Base-by-base conservation (phyloP, 164 flowering plant species). In the Akebia trifoliata region DNA sequence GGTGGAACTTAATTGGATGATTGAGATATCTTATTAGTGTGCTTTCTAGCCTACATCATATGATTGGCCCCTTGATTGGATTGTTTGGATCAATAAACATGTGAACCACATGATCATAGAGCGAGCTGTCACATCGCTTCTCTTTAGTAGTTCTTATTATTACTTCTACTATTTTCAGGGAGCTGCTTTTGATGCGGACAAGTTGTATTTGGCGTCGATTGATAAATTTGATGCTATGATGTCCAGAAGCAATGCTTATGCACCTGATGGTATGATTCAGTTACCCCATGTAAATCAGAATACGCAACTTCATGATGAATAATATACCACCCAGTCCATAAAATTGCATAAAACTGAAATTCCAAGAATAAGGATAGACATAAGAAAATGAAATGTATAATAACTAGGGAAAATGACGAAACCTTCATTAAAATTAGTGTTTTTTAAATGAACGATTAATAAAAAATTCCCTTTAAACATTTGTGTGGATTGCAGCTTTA, bases 171-270 rank as follows among this genome's bases (percentile, higher is more conserved):
- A 48, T 48, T 69, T 74, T 57, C 87, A 92, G 98, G 92, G 76
- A 65, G 91, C 95, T 22, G 88, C 92, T 45, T 63, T 58, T 75
- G 98, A 91, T 61, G 98, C 96, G 61, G 96, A 91, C 81, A 79
- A 81, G 72, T 73, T 91, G 40, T 91, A 81, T 73, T 60, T 88
- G 73, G 96, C 96, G 22, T 93, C 98, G 18, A 92, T 87, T 43
- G 95, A 92, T 65, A 92, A 92, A 69, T 92, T 92, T 74, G 86
- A 89, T 73, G 91, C 96, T 20, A 85, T 92, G 91, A 72, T 92
- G 85, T 78, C 94, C 28, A 89, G 42, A 69, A 80, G 86, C 77
- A 89, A 81, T 56, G 61, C 49, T 28, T 69, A 81, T 72, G 91
- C 91, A 29, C 86, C 94, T 26, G 91, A 87, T 69, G 98, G 98